Evolutionary conservation across 768 basidiomycete species (phyloP), one percentile per base, ranked within the genome.

Genomic region (Tricholoma saponaceum): DNA sequence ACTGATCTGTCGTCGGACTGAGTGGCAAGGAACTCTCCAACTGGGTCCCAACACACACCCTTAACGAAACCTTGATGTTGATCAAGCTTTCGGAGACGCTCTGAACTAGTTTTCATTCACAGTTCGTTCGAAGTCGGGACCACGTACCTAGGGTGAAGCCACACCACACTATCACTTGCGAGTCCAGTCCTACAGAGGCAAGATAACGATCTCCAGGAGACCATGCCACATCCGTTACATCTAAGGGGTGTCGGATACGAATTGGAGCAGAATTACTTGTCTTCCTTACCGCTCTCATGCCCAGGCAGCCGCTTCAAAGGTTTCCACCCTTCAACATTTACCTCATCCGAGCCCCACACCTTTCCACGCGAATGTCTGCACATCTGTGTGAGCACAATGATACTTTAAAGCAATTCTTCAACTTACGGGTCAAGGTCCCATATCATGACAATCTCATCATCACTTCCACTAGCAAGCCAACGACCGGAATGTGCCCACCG

Each of bases 11-110:
- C 97, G 72, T 98, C 96, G 23, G 95, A 95, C 74, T 96, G 86
- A 41, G 96, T 98, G n/a, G 97, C 96, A 60, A 99, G 84, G 68
- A 88, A 98, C 72, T 98, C 91, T 47, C 97, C 97, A 2, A 95
- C 96, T 3, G 97, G 97, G 74, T 99, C 97, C 87, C 96, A 99
- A 67, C 93, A 95, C 51, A 99, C 92, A 58, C 97, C 97, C 73
- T 99, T 98, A 65, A 99, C 95, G 70, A 98, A 98, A 2, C 95
- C 96, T 66, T 92, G 87, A 67, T 98, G 97, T 57, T 84, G 84
- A 58, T 92, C 90, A 5, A 99, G 81, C 70, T 88, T 92, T 37
- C 83, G 79, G 56, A 98, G 69, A 12, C 90, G 87, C 64, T 95
- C 95, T 97, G 67, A 43, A 52, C 32, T 22, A 55, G 10, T 23